Conservation (phyloP, 495 filamentous ascomycete genomes). For the Pyronema omphalodes region DNA sequence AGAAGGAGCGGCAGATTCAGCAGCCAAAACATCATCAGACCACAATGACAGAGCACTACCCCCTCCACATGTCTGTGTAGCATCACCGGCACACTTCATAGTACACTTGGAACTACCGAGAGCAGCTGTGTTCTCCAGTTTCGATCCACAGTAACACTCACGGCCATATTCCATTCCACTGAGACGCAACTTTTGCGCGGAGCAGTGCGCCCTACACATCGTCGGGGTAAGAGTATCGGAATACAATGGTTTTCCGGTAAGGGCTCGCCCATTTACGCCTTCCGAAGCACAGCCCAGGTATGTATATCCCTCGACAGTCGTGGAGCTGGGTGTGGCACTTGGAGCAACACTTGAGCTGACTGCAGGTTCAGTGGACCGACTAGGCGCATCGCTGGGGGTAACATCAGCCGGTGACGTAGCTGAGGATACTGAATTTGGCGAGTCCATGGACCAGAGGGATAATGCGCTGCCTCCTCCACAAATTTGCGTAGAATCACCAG, state of each 20-base stretch:
- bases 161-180: conserved; percentile 52
- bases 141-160: conserved; percentile 52
- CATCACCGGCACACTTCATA: conserved; percentile 38
- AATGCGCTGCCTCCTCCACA: conserved; percentile 10
- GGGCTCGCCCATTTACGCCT: conserved; percentile 31
- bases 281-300: conserved; percentile 41
- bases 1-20: neutral
- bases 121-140: conserved; percentile 13
- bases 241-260: conserved; percentile 26
- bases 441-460: neutral
- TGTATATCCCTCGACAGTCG: neutral
- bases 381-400: neutral
- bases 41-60: conserved; percentile 38
- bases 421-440: neutral
- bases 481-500: conserved; percentile 6
- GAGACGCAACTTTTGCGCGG: conserved; percentile 30
- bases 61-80: conserved; percentile 38
- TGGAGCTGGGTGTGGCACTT: neutral
- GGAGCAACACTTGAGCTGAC: too few relatives aligned
- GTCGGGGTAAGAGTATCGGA: conserved; percentile 19
- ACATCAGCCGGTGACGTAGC: neutral
- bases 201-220: conserved; percentile 34
- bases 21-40: conserved; percentile 16
- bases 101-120: conserved; percentile 28
- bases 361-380: neutral